These are phyloP conservation scores for Kodamaea fukazawae DNA, from an alignment of 805 yeast genomes.

Conservation along the genomic window DNA sequence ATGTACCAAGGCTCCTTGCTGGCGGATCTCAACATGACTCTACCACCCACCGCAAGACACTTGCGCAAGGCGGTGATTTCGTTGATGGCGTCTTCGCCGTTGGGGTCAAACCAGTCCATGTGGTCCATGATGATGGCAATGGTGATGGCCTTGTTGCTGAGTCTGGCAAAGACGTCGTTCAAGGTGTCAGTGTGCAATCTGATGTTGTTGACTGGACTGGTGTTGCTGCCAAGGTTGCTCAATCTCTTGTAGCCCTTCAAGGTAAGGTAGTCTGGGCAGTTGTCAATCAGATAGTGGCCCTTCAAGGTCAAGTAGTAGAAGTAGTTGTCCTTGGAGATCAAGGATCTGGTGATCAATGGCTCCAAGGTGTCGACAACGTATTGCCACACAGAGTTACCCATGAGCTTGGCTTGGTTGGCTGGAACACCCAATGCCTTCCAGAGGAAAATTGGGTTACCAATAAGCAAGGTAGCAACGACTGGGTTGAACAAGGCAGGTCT, in stretches of 20 bases:
- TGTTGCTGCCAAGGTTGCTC: conserved; percentile 13
- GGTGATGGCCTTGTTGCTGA: conserved; percentile 60
- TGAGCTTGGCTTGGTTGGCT: conserved; percentile 76
- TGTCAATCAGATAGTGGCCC: conserved; percentile 57
- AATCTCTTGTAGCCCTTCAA: conserved; percentile 54
- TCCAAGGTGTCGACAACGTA: conserved; percentile 78
- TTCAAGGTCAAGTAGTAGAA: conserved; percentile 68
- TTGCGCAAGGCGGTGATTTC: conserved; percentile 64
- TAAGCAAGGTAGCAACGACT: conserved; percentile 58
- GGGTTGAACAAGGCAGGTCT: conserved; percentile 73
- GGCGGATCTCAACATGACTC: conserved; percentile 76
- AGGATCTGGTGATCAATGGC: conserved; percentile 62
- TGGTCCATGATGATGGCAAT: conserved; percentile 87
- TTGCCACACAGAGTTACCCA: conserved; percentile 67
- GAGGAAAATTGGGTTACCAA: conserved; percentile 80
- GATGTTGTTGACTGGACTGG: conserved; percentile 62
- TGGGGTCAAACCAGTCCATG: conserved; percentile 85
- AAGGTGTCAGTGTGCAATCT: conserved; percentile 78
- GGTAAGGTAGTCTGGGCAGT: conserved; percentile 77
- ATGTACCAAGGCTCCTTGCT: conserved; percentile 77
- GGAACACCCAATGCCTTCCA: conserved; percentile 94
- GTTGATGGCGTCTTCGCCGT: conserved; percentile 57
- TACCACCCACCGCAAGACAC: conserved; percentile 64
- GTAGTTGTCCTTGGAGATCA: conserved; percentile 70
- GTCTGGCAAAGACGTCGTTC: conserved; percentile 69